Percentiles rank a stretch among this genome's conserved stretches.
Evolutionary conservation across 805 yeast species (phyloP).

Genomic region (Metschnikowia lachancei): DNA sequence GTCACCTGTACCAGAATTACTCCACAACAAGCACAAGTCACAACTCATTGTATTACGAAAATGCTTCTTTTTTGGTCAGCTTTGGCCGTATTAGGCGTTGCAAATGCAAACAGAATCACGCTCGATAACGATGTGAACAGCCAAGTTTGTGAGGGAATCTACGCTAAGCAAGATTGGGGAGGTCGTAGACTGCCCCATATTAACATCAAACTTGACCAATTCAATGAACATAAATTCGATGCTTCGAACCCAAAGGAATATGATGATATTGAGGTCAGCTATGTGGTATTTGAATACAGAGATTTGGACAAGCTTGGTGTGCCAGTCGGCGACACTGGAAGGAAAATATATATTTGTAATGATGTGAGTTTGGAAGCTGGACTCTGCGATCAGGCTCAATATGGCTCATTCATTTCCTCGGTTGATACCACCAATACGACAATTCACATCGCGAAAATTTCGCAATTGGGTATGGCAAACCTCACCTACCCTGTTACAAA

Average conservation of each 20-base stretch:
- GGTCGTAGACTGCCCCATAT: constrained; percentile 65
- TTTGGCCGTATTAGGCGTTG: constrained; percentile 12
- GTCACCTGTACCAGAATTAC: background rate
- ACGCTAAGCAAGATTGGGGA: constrained; percentile 81
- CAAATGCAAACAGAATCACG: constrained; percentile 43
- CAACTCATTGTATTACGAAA: background rate
- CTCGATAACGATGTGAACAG: constrained; percentile 47
- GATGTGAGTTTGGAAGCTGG: constrained; percentile 54
- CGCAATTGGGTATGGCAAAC: constrained; percentile 56
- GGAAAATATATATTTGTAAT: constrained; percentile 69
- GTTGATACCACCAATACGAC: constrained; percentile 48
- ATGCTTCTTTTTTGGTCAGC: constrained; percentile 7
- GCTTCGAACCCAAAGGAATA: constrained; percentile 20
- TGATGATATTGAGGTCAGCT: constrained; percentile 50
- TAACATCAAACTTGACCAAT: constrained; percentile 28
- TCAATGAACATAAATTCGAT: constrained; percentile 29
- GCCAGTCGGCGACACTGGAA: constrained; percentile 29
- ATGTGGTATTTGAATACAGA: constrained; percentile 79
- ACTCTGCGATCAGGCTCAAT: constrained; percentile 51
- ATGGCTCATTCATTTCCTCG: constrained; percentile 61
- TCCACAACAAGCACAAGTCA: background rate
- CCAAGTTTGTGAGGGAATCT: constrained; percentile 88
- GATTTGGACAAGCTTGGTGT: constrained; percentile 72
- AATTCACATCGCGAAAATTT: constrained; percentile 55
- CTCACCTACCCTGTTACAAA: constrained; percentile 60